Base-by-base conservation (phyloP, 1,139 yeast species). In the Blastobotrys serpentis region DNA sequence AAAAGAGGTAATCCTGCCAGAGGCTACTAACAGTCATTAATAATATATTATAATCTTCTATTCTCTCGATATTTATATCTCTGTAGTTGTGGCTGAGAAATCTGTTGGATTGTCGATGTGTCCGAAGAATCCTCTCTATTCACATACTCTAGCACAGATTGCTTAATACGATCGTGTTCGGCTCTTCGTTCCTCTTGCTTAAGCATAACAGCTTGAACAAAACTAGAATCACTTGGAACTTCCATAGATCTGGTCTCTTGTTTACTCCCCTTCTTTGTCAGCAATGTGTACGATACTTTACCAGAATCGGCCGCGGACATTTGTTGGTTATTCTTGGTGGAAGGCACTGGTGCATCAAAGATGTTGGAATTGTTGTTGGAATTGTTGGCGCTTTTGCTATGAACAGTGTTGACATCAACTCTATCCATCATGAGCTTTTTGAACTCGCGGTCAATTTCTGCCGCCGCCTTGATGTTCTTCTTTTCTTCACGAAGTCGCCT, bases 401-500 rank as follows among this genome's bases (percentile, higher is more conserved):
- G 13, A 13, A 26, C 29, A 16, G 25, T 38, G 13, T 36, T 4
- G 53, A 45, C 30, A 57, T 63, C 32, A 19, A 59, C 50, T 18
- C 71, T 53, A 37, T 65, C 70, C 8, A 60, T 47, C 66, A 69
- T 61, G 46, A 69, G 52, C 46, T 52, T 54, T 29, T 65, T 60
- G 46, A 69, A 67, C 43, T 68, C 71, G 6, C 59, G 53, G 37
- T 68, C 72, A 52, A 68, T 61, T 41, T 67, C 70, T 22, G 57
- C 65, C 44, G 53, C 56, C 3, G 65, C 67, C 34, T 56, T 54
- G 13, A 56, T 48, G 38, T 61, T 59, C 19, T 53, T 57, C 41
- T 56, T 52, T 36, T 53, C 52, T 42, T 44, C 19, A 11, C 37
- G 43, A 11, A 44, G 46, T n/a, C 19, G 25, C 13, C 4, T 14